A percentile compares a stretch with the other conserved stretches of the same genome.
These are phyloP conservation scores for Crocinoboletus sp. DNA, from an alignment of 1,284 basidiomycete species.

Conservation along the genomic window DNA sequence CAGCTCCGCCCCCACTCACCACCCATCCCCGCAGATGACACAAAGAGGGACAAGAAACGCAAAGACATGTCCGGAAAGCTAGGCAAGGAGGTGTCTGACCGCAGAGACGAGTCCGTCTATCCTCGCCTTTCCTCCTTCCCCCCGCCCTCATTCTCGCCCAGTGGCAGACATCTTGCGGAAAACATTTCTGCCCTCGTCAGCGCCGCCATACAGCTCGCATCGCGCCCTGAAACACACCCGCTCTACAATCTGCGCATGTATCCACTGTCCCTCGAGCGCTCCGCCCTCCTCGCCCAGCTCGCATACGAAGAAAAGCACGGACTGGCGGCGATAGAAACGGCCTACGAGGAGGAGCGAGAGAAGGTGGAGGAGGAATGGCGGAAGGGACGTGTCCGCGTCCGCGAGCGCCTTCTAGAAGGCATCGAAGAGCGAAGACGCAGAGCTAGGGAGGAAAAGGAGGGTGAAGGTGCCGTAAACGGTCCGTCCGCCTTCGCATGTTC, in stretches of 20 bases:
- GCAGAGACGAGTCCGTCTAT: conserved; percentile 63
- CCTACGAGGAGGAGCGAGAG: conserved; percentile 72
- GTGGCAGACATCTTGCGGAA: conserved; percentile 52
- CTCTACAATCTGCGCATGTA: conserved; percentile 66
- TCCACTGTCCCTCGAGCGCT: conserved; percentile 67
- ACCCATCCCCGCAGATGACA: conserved; percentile 33
- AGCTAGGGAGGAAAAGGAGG: conserved; percentile 78
- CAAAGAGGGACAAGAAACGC: conserved; percentile 56
- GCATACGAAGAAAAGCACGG: conserved; percentile 61
- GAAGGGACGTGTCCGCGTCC: conserved; percentile 62
- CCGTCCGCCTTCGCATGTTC: conserved; percentile 21
- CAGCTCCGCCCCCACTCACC: not conserved
- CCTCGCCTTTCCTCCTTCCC: conserved; percentile 10
- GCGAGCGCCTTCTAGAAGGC: conserved; percentile 72
- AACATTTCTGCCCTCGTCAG: conserved; percentile 51
- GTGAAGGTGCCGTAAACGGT: conserved; percentile 67
- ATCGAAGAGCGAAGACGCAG: conserved; percentile 72
- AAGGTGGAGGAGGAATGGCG: conserved; percentile 76
- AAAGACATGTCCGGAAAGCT: conserved; percentile 64
- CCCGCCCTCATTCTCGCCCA: conserved; percentile 24
- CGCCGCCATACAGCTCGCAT: conserved; percentile 55
- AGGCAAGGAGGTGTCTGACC: conserved; percentile 64
- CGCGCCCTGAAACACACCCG: conserved; percentile 57
- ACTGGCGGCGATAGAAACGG: conserved; percentile 55
- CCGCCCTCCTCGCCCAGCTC: conserved; percentile 60